Evolutionary conservation across 495 filamentous ascomycete genomes (phyloP).

Genomic region (Aspergillus indologenus): DNA sequence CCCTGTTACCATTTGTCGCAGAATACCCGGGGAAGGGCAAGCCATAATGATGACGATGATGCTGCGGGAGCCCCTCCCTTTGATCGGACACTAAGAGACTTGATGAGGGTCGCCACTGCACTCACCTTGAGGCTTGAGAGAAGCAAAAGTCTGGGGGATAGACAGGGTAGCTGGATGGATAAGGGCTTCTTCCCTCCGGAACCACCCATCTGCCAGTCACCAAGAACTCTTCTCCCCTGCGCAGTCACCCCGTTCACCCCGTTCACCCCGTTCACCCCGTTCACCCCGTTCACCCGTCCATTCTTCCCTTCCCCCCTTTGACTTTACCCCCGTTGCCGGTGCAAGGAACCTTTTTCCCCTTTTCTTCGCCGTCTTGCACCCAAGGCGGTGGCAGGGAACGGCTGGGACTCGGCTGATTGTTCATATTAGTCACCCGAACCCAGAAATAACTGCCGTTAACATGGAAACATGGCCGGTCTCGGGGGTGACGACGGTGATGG

Average conservation of each 20-base stretch:
- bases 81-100: neutral
- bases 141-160: neutral
- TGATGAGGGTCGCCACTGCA: neutral
- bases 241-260: neutral
- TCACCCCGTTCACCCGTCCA: neutral
- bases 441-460: slow-evolving; percentile 5
- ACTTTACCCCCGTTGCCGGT: neutral
- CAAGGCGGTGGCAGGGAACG: slow-evolving; percentile 6
- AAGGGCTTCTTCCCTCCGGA: neutral
- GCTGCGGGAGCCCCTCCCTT: neutral
- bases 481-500: slow-evolving; percentile 23
- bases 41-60: neutral
- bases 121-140: neutral
- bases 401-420: neutral
- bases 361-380: neutral
- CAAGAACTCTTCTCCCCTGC: neutral
- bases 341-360: neutral
- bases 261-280: too few species aligned
- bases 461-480: slow-evolving; percentile 30
- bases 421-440: slow-evolving; percentile 7
- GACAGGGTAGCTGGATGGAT: neutral
- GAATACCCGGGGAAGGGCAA: neutral
- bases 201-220: neutral
- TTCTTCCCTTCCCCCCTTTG: neutral
- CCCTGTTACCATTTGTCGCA: slow-evolving; percentile 26